Percentiles rank a stretch among this genome's conserved stretches.
phyloP scores from a whole-genome alignment of 305 asterid species.

The Solanum aculeatissimum region DNA sequence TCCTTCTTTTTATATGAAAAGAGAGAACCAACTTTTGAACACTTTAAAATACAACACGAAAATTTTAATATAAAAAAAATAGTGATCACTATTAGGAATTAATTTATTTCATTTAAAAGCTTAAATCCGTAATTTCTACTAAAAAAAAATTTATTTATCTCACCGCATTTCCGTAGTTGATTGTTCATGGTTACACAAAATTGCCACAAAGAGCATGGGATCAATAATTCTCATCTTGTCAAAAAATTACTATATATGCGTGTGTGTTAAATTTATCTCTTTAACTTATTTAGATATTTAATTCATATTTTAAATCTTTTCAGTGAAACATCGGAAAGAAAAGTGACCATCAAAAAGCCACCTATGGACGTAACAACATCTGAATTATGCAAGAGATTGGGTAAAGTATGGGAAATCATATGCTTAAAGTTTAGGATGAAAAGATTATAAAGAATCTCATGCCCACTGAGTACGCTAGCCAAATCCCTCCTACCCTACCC shows the following conservation, averaged over 20 bases:
- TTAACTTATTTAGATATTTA: neutral
- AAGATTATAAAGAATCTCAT: neutral
- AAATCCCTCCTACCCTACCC: neutral
- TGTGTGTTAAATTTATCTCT: too few species aligned
- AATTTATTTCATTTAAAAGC: too few species aligned
- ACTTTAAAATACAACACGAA: neutral
- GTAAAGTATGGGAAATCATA: neutral
- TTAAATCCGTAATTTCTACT: too few species aligned
- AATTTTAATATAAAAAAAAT: too few species aligned
- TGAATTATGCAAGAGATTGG: neutral
- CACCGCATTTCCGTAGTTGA: too few species aligned
- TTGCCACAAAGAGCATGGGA: neutral
- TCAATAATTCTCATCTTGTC: too few species aligned
- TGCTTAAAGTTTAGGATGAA: neutral
- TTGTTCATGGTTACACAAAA: neutral
- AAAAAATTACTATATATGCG: too few species aligned
- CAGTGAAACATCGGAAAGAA: neutral
- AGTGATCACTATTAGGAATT: neutral
- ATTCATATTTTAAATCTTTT: neutral
- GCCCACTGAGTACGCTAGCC: neutral
- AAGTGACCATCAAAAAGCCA: neutral
- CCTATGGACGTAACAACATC: neutral
- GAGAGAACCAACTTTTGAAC: neutral
- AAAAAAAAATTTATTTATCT: too few species aligned
- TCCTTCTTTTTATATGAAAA: neutral